Conservation (phyloP, 768 basidiomycete genomes). For the Boletales sp. region DNA sequence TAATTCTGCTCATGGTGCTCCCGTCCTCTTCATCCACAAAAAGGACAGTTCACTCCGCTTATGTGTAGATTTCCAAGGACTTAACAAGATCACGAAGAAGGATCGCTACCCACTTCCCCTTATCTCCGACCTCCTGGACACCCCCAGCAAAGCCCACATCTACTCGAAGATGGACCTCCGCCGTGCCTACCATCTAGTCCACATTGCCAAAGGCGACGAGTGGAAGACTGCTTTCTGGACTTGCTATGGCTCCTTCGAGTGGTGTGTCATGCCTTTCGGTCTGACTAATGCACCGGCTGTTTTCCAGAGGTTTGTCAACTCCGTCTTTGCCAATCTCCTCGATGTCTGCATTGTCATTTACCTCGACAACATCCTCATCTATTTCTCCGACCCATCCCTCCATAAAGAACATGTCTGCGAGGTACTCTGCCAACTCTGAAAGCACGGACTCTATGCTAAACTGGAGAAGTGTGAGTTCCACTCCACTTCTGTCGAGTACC, state of each 20-base stretch:
- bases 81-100: no score
- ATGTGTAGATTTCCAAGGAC: no score
- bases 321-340: no score
- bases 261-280: conserved; percentile 10
- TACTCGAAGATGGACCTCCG: not conserved
- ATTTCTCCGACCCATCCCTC: no score
- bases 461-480: no score
- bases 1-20: not conserved
- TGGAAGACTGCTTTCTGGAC: not conserved
- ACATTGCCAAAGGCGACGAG: not conserved
- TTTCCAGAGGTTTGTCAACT: conserved; percentile 30
- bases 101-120: no score
- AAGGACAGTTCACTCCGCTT: conserved; percentile 1
- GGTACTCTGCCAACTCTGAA: no score
- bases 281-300: conserved; percentile 32
- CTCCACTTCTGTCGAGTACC: no score
- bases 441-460: no score
- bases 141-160: not conserved
- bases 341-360: no score
- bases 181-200: not conserved
- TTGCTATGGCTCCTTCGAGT: not conserved
- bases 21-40: conserved; percentile 14
- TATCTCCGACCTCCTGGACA: not conserved
- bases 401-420: no score
- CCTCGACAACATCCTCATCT: no score